A percentile compares a stretch with the other conserved stretches of the same genome.
phyloP scores from a whole-genome alignment of 1,284 basidiomycete species.

The Cutaneotrichosporon sp. region DNA sequence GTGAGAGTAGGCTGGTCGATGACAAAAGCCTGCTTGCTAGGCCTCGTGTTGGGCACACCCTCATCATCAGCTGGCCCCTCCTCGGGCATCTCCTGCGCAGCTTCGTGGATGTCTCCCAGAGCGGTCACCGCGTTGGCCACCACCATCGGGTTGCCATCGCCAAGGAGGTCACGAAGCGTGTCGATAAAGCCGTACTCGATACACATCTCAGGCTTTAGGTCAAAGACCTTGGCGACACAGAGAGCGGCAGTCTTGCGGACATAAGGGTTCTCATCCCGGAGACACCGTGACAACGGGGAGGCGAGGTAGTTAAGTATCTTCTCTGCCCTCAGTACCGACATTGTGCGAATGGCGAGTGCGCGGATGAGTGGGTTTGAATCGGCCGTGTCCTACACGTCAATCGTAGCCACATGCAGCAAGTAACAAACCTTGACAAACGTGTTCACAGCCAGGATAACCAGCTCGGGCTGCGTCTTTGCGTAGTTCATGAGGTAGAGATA shows the following conservation, averaged over 20 bases:
- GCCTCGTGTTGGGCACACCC: constrained; percentile 56
- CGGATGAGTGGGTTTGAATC: constrained; percentile 95
- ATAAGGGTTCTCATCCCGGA: constrained; percentile 94
- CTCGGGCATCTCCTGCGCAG: constrained; percentile 39
- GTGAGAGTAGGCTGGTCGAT: constrained; percentile 77
- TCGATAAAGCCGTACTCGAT: constrained; percentile 92
- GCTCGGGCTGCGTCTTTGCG: constrained; percentile 94
- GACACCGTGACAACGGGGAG: constrained; percentile 83
- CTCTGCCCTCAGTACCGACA: constrained; percentile 94
- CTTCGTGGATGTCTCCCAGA: constrained; percentile 84
- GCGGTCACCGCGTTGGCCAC: constrained; percentile 97
- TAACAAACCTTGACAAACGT: constrained; percentile 87
- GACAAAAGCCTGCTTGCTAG: constrained; percentile 57
- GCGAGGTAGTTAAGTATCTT: constrained; percentile 99
- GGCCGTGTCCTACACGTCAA: constrained; percentile 71
- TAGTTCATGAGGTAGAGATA: constrained; percentile 99
- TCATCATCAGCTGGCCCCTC: constrained; percentile 27
- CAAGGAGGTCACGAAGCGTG: constrained; percentile 60
- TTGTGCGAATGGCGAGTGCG: constrained; percentile 93
- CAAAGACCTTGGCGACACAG: constrained; percentile 92
- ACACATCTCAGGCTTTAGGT: constrained; percentile 90
- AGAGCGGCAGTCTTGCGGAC: constrained; percentile 95
- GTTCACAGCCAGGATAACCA: constrained; percentile 96
- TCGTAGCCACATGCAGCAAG: no score
- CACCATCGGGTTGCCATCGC: constrained; percentile 97